phyloP scores from a whole-genome alignment of 2,329 filamentous ascomycete genomes.

The Xylaria sp. region DNA sequence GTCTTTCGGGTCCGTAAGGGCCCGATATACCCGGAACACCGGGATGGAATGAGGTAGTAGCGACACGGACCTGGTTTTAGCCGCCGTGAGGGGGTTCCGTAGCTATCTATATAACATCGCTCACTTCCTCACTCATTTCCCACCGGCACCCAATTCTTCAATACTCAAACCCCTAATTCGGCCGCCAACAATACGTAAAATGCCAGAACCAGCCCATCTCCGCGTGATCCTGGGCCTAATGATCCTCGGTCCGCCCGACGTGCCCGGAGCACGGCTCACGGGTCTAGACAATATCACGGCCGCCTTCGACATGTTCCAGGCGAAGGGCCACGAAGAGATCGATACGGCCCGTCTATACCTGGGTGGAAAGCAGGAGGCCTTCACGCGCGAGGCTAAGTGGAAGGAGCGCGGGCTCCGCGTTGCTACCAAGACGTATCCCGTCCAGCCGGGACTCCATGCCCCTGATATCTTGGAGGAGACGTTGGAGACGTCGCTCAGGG shows the following conservation, averaged over 20 bases:
- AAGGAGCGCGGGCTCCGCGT: conserved; percentile 78
- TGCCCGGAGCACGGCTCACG: conserved; percentile 76
- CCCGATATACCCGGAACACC: background rate
- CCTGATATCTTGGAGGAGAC: conserved; percentile 68
- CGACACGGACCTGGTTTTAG: background rate
- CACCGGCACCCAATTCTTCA: background rate
- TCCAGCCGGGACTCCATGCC: conserved; percentile 67
- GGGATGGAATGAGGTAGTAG: background rate
- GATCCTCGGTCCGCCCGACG: conserved; percentile 78
- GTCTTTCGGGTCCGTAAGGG: background rate
- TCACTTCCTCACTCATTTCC: no score
- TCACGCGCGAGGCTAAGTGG: conserved; percentile 79
- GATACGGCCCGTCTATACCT: conserved; percentile 85
- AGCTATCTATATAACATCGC: background rate
- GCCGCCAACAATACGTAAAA: background rate
- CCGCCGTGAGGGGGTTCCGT: background rate
- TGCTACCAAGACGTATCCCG: conserved; percentile 81
- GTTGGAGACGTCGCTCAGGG: conserved; percentile 72
- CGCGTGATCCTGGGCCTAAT: conserved; percentile 83
- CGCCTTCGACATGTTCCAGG: conserved; percentile 77
- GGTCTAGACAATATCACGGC: conserved; percentile 71
- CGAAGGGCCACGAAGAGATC: conserved; percentile 80
- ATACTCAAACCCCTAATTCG: background rate
- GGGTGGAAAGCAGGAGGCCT: conserved; percentile 78
- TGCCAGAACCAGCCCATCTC: conserved; percentile 56